Conservation (phyloP, 2,329 filamentous ascomycete species). For the Pyrenophora seminiperda region DNA sequence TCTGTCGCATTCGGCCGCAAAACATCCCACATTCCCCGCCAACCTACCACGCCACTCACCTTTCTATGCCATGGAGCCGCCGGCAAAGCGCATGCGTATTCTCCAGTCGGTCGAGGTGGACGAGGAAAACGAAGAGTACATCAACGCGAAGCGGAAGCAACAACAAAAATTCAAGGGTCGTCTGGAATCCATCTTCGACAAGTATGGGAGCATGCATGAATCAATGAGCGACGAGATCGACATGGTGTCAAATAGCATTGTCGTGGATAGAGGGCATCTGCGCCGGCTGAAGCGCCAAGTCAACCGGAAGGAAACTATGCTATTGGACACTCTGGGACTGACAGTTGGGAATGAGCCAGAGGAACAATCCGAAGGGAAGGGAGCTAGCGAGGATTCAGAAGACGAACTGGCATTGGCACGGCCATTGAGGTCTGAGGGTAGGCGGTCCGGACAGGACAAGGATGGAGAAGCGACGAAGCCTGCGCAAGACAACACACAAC, state of each 20-base stretch:
- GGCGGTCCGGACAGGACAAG: neutral
- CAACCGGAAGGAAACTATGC: constrained; percentile 28
- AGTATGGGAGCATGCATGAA: constrained; percentile 82
- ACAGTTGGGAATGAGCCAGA: constrained; percentile 44
- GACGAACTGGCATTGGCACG: constrained; percentile 41
- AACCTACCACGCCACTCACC: constrained; percentile 1
- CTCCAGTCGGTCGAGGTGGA: constrained; percentile 43
- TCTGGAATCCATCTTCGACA: constrained; percentile 87
- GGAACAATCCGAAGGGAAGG: constrained; percentile 43
- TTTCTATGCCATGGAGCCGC: constrained; percentile 59
- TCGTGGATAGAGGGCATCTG: constrained; percentile 92
- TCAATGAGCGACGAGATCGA: constrained; percentile 90
- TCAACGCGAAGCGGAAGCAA: constrained; percentile 44
- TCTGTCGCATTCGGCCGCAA: constrained; percentile 8
- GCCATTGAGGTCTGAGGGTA: constrained; percentile 11
- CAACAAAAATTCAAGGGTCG: constrained; percentile 61
- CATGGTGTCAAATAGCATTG: constrained; percentile 75
- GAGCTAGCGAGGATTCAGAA: constrained; percentile 23
- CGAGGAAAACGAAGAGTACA: constrained; percentile 44
- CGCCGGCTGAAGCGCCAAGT: constrained; percentile 55
- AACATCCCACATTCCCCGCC: constrained; percentile 22
- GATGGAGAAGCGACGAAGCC: neutral
- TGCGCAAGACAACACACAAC: neutral
- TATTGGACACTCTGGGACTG: constrained; percentile 32
- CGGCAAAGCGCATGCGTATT: constrained; percentile 66